Evolutionary conservation across 352 stramenopile species (phyloP).

Genomic region (Globisporangium viniferum): DNA sequence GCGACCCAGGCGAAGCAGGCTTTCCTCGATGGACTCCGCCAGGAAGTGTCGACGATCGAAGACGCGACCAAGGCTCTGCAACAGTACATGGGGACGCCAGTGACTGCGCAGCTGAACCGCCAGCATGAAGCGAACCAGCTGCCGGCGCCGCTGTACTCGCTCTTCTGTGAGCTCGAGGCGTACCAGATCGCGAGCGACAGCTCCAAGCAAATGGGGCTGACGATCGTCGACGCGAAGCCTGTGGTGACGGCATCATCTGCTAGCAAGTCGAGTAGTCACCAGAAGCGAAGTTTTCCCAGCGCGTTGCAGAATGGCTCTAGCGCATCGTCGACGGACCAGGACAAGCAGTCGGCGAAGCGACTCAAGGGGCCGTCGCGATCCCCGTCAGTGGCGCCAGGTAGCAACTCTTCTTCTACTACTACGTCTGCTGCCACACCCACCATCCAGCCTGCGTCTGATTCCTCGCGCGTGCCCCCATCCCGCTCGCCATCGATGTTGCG

Average conservation of each 20-base stretch:
- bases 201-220: slow-evolving; percentile 42
- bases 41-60: slow-evolving; percentile 53
- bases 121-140: slow-evolving; percentile 52
- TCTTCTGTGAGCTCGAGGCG: slow-evolving; percentile 73
- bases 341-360: slow-evolving; percentile 31
- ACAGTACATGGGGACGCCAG: slow-evolving; percentile 48
- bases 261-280: slow-evolving; percentile 25
- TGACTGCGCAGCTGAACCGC: slow-evolving; percentile 34
- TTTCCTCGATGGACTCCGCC: slow-evolving; percentile 53
- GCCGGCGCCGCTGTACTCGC: slow-evolving; percentile 52
- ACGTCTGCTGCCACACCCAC: not conserved
- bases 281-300: slow-evolving; percentile 18
- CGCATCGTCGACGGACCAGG: slow-evolving; percentile 8
- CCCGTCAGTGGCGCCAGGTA: slow-evolving; percentile 25
- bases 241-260: slow-evolving; percentile 15
- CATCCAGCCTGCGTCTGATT: slow-evolving; percentile 11
- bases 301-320: slow-evolving; percentile 16
- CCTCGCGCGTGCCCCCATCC: slow-evolving; percentile 30
- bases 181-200: slow-evolving; percentile 57
- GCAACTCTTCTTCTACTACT: not conserved
- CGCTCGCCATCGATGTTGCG: slow-evolving; percentile 49
- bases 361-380: slow-evolving; percentile 37
- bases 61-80: slow-evolving; percentile 58
- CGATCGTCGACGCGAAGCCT: slow-evolving; percentile 44
- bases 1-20: slow-evolving; percentile 53